phyloP scores from a whole-genome alignment of 768 basidiomycete genomes.

The Leccinum aurantiacum region DNA sequence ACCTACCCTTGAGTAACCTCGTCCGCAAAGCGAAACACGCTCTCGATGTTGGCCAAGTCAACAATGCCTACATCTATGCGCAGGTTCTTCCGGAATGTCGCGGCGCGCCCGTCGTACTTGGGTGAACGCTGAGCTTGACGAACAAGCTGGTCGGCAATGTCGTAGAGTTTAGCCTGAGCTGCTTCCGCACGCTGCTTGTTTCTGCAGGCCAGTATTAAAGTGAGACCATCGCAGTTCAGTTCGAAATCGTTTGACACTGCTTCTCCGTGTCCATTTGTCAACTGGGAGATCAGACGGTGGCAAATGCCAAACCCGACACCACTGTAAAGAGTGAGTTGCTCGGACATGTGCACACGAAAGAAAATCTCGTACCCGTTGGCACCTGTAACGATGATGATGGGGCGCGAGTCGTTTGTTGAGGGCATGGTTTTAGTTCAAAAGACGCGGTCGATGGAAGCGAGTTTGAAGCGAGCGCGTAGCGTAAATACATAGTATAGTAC shows the following conservation, averaged over 20 bases:
- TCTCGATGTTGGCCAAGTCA: constrained; percentile 62
- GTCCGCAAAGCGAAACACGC: constrained; percentile 61
- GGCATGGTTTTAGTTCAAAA: constrained; percentile 27
- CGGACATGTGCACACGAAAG: background rate
- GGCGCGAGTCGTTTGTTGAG: constrained; percentile 26
- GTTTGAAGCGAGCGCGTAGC: background rate
- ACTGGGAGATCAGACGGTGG: constrained; percentile 69
- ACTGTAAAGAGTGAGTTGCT: constrained; percentile 45
- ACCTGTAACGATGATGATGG: constrained; percentile 66
- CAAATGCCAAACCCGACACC: constrained; percentile 86
- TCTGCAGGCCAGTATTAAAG: constrained; percentile 80
- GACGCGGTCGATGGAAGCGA: background rate
- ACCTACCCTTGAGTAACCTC: constrained; percentile 48
- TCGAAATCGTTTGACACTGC: constrained; percentile 15
- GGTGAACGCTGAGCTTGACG: constrained; percentile 33
- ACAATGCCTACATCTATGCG: constrained; percentile 59
- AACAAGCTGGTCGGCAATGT: constrained; percentile 56
- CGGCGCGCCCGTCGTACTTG: constrained; percentile 52
- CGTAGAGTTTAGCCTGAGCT: constrained; percentile 55
- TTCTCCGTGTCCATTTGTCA: constrained; percentile 49
- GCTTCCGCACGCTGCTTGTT: constrained; percentile 59
- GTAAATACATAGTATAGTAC: no score
- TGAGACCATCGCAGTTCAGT: constrained; percentile 52
- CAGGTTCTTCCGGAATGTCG: constrained; percentile 57
- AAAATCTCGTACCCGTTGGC: constrained; percentile 56